Conservation (phyloP, 495 filamentous ascomycete genomes). For the Aspergillus cristatus region DNA sequence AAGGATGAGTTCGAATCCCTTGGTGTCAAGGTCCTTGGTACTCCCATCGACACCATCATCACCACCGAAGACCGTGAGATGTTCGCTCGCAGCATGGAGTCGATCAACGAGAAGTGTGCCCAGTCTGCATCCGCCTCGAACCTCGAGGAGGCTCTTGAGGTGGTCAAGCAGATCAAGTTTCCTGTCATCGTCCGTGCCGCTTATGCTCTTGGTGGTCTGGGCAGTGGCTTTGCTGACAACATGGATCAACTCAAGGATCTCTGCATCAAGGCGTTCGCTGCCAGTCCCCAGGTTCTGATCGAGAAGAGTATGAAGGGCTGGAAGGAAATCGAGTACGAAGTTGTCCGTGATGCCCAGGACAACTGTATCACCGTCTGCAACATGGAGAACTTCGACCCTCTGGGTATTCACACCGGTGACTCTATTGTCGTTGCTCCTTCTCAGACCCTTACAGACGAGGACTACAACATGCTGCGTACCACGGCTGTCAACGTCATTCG, state of each 20-base stretch:
- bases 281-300: slow-evolving; percentile 90
- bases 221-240: slow-evolving; percentile 91
- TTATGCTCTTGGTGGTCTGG: slow-evolving; percentile 90
- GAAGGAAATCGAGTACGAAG: slow-evolving; percentile 99
- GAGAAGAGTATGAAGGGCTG: slow-evolving; percentile 99
- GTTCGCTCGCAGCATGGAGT: slow-evolving; percentile 96
- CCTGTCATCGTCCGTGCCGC: slow-evolving; percentile 96
- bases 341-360: slow-evolving; percentile 89
- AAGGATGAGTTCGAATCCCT: slow-evolving; percentile 89
- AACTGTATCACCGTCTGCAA: slow-evolving; percentile 99
- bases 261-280: slow-evolving; percentile 92
- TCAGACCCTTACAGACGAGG: slow-evolving; percentile 93
- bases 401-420: slow-evolving; percentile 96
- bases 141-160: slow-evolving; percentile 73
- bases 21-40: slow-evolving; percentile 89
- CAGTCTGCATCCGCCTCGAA: slow-evolving; percentile 88
- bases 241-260: slow-evolving; percentile 78
- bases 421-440: slow-evolving; percentile 97
- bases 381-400: slow-evolving; percentile 99
- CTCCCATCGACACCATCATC: slow-evolving; percentile 95
- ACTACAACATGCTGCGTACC: slow-evolving; percentile 98
- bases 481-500: slow-evolving; percentile 98
- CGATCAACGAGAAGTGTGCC: slow-evolving; percentile 94
- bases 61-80: slow-evolving; percentile 96
- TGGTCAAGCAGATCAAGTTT: slow-evolving; percentile 83